Evolutionary conservation across 768 basidiomycete genomes (phyloP).

Genomic region (Grammothele lineata): DNA sequence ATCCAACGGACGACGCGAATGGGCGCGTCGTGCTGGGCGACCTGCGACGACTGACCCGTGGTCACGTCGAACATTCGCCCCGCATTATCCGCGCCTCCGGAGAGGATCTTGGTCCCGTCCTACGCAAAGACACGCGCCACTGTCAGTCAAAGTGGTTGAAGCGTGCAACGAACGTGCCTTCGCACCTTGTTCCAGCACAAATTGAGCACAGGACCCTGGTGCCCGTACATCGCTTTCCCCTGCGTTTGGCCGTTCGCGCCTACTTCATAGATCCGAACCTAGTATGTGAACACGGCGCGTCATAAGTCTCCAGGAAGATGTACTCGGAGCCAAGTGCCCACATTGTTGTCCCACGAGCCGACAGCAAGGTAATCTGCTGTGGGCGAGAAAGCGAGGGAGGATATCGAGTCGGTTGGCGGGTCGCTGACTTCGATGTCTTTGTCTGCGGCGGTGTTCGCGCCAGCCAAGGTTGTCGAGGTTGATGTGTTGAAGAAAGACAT

Average conservation of each 20-base stretch:
- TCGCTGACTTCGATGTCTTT: slow-evolving; percentile 82
- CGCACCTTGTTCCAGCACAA: slow-evolving; percentile 89
- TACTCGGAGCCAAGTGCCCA: slow-evolving; percentile 31
- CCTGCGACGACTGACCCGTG: slow-evolving; percentile 76
- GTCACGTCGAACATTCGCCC: slow-evolving; percentile 90
- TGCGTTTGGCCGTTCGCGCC: slow-evolving; percentile 73
- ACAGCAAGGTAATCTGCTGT: slow-evolving; percentile 89
- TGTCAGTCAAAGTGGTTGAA: no score
- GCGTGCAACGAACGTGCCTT: no score
- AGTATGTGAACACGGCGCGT: not conserved
- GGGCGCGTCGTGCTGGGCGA: slow-evolving; percentile 88
- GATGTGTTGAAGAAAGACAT: slow-evolving; percentile 44
- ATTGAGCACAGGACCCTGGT: slow-evolving; percentile 86
- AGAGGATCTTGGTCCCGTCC: slow-evolving; percentile 90
- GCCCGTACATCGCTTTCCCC: slow-evolving; percentile 86
- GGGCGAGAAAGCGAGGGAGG: slow-evolving; percentile 77
- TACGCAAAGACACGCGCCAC: no score
- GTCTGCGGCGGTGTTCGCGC: slow-evolving; percentile 37
- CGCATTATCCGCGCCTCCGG: slow-evolving; percentile 92
- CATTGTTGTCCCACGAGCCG: slow-evolving; percentile 92
- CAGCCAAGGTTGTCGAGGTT: slow-evolving; percentile 30
- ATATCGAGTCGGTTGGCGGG: slow-evolving; percentile 84
- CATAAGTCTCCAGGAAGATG: not conserved
- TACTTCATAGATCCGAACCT: slow-evolving; percentile 94
- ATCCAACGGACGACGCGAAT: slow-evolving; percentile 81